Evolutionary conservation across 306 rosid species (phyloP).

Genomic region (Crataegus laevigata): DNA sequence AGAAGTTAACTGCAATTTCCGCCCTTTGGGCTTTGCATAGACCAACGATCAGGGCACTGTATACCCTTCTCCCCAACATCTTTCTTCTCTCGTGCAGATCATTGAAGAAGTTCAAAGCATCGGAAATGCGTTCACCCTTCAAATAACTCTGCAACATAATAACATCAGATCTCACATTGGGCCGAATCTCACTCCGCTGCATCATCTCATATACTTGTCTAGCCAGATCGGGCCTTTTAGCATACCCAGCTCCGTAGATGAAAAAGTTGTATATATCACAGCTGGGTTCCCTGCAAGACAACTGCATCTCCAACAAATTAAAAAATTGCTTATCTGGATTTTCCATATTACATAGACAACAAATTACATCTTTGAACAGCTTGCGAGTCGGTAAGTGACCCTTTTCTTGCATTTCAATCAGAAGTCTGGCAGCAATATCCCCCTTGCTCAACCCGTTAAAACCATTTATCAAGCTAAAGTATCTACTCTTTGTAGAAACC

Average conservation of each 20-base stretch:
- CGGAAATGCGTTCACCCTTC: conserved; percentile 33
- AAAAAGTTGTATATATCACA: conserved; percentile 32
- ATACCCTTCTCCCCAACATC: conserved; percentile 24
- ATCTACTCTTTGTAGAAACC: conserved; percentile 26
- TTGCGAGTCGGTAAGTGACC: conserved; percentile 28
- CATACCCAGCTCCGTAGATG: conserved; percentile 47
- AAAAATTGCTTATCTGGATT: conserved; percentile 37
- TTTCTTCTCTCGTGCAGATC: conserved; percentile 29
- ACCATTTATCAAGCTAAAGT: conserved; percentile 42
- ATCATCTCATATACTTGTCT: conserved; percentile 52
- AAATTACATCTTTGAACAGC: conserved; percentile 39
- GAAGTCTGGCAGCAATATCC: conserved; percentile 65
- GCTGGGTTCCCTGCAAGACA: conserved; percentile 27
- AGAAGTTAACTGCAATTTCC: conserved; percentile 34
- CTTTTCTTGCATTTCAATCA: conserved; percentile 66
- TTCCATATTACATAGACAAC: conserved; percentile 39
- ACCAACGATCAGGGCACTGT: conserved; percentile 33
- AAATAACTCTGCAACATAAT: conserved; percentile 50
- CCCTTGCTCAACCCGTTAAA: conserved; percentile 40
- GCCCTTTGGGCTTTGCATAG: conserved; percentile 41
- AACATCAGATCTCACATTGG: conserved; percentile 25
- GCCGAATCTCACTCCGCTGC: conserved; percentile 41
- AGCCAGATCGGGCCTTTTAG: conserved; percentile 49
- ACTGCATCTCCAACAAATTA: conserved; percentile 44
- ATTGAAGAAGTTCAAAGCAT: conserved; percentile 54